Conservation (phyloP, 805 yeast species). For the Saccharomycopsis javanensis region DNA sequence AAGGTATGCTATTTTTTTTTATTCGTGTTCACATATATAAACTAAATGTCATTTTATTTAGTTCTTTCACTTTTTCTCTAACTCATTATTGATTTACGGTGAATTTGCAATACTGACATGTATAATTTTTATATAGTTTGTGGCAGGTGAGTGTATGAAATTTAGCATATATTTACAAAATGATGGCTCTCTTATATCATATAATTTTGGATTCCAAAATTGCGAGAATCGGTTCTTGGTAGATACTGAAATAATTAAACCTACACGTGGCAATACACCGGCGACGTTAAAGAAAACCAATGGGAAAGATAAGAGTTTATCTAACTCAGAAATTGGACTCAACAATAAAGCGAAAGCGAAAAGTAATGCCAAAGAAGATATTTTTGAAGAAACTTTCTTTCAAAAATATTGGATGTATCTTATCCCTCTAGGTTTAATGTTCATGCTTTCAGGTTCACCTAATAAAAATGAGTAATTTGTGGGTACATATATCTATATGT, state of each 20-base stretch:
- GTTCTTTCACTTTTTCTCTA: background rate
- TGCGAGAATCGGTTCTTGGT: background rate
- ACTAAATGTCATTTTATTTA: background rate
- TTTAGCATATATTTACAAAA: background rate
- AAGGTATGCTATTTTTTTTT: constrained; percentile 3
- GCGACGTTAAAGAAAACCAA: background rate
- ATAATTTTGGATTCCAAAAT: background rate
- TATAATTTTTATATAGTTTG: background rate
- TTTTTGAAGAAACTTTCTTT: constrained; percentile 11
- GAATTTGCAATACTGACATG: background rate
- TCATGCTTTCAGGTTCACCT: constrained; percentile 11
- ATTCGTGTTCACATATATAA: no score
- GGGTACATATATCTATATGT: background rate
- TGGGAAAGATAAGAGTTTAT: background rate
- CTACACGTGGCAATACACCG: background rate
- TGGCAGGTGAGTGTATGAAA: background rate
- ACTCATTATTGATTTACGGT: background rate
- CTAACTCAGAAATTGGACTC: background rate
- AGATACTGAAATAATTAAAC: background rate
- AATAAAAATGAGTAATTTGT: background rate
- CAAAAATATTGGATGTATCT: constrained; percentile 20
- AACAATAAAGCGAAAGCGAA: background rate
- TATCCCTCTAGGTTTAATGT: constrained; percentile 13
- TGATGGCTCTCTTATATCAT: background rate
- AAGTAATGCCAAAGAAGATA: constrained; percentile 1